A percentile compares a stretch with the other conserved stretches of the same genome.
phyloP scores from a whole-genome alignment of 805 yeast genomes.

The Metschnikowia matae region DNA sequence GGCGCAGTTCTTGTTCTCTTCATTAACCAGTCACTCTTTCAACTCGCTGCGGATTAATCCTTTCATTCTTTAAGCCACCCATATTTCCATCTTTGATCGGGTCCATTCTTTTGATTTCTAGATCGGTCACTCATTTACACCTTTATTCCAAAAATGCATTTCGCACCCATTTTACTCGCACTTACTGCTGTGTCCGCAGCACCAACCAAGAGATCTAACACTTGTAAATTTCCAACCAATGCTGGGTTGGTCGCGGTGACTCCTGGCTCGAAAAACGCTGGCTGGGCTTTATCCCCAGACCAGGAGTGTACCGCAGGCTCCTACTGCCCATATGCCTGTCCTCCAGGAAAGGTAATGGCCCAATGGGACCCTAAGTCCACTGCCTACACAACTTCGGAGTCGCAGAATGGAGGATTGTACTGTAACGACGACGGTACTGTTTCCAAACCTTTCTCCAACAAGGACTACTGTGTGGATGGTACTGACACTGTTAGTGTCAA shows the following conservation, averaged over 20 bases:
- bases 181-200: slow-evolving; percentile 22
- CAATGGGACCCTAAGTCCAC: slow-evolving; percentile 84
- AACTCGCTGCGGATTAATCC: background rate
- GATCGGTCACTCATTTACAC: slow-evolving; percentile 1
- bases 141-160: slow-evolving; percentile 5
- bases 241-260: slow-evolving; percentile 70
- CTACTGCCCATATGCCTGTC: slow-evolving; percentile 90
- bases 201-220: slow-evolving; percentile 31
- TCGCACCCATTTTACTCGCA: slow-evolving; percentile 19
- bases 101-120: background rate
- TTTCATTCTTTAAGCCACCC: background rate
- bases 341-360: slow-evolving; percentile 80
- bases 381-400: slow-evolving; percentile 69
- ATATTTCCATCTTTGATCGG: background rate
- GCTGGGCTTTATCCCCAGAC: slow-evolving; percentile 85
- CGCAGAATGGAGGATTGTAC: slow-evolving; percentile 78
- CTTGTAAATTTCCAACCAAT: slow-evolving; percentile 66
- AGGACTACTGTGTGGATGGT: slow-evolving; percentile 71
- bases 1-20: background rate
- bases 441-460: slow-evolving; percentile 54
- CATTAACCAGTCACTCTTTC: slow-evolving; percentile 1
- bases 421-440: slow-evolving; percentile 70
- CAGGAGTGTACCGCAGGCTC: slow-evolving; percentile 68
- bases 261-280: slow-evolving; percentile 54
- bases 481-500: slow-evolving; percentile 65